Percentiles rank a stretch among this genome's conserved stretches.
phyloP scores from a whole-genome alignment of 495 filamentous ascomycete genomes.

The Neurospora sp. region DNA sequence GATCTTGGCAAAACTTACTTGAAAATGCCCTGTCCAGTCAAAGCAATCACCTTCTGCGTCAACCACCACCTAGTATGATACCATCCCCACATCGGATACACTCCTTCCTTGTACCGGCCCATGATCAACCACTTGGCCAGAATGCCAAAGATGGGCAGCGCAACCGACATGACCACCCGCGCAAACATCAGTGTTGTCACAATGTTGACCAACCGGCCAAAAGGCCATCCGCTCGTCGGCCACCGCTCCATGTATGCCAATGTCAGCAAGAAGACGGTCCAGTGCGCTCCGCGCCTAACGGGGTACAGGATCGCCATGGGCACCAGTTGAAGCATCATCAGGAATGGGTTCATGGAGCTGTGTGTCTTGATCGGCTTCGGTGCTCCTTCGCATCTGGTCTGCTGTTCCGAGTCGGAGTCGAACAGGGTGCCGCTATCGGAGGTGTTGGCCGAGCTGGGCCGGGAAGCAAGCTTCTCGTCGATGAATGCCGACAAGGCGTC shows the following conservation, averaged over 20 bases:
- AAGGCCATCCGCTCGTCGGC: slow-evolving; percentile 13
- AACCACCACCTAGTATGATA: slow-evolving; percentile 43
- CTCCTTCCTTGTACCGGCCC: slow-evolving; percentile 30
- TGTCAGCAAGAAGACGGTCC: slow-evolving; percentile 28
- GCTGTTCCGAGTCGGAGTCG: neutral
- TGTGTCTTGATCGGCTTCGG: slow-evolving; percentile 13
- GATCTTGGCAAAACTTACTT: neutral
- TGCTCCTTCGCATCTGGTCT: neutral
- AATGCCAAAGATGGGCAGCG: slow-evolving; percentile 27
- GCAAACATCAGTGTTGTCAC: slow-evolving; percentile 22
- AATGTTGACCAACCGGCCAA: slow-evolving; percentile 27
- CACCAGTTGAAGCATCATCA: slow-evolving; percentile 29
- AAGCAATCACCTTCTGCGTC: slow-evolving; percentile 30
- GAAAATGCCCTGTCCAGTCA: slow-evolving; percentile 32
- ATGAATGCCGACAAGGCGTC: slow-evolving; percentile 18
- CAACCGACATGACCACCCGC: slow-evolving; percentile 14
- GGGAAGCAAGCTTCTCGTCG: slow-evolving; percentile 5
- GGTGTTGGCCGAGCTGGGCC: slow-evolving; percentile 14
- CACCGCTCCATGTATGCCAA: slow-evolving; percentile 17
- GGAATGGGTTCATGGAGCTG: slow-evolving; percentile 29
- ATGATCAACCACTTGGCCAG: slow-evolving; percentile 35
- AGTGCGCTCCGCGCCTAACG: slow-evolving; percentile 27
- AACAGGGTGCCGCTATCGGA: slow-evolving; percentile 2
- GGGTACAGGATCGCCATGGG: slow-evolving; percentile 29
- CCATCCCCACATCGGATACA: slow-evolving; percentile 39